phyloP scores from a whole-genome alignment of 1,284 basidiomycete species.

The Thelephora terrestris region DNA sequence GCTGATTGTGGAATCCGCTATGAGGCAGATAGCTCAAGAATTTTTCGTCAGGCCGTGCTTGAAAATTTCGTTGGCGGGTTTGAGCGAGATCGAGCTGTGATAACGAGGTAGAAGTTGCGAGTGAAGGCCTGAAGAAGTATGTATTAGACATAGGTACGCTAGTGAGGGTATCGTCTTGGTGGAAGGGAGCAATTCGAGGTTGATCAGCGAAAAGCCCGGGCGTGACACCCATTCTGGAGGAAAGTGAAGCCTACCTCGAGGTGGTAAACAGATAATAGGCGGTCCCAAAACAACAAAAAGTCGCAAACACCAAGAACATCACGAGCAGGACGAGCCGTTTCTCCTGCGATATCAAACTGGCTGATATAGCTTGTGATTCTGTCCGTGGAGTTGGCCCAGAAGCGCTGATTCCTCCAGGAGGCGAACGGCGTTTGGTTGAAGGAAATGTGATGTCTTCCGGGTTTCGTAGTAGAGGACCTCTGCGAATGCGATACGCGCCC shows the following conservation, averaged over 20 bases:
- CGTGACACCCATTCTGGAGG: background rate
- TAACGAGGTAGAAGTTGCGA: no score
- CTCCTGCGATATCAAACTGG: conserved; percentile 2
- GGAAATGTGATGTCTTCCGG: background rate
- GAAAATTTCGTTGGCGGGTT: background rate
- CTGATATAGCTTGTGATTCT: background rate
- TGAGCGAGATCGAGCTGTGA: background rate
- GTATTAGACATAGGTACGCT: background rate
- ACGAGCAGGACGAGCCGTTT: conserved; percentile 7
- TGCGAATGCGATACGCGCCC: background rate
- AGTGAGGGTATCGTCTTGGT: background rate
- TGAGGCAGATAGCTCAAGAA: conserved; percentile 66
- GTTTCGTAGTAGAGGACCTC: no score
- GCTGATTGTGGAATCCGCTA: conserved; percentile 76
- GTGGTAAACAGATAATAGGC: conserved; percentile 5
- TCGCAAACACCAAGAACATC: conserved; percentile 5
- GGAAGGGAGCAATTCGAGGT: background rate
- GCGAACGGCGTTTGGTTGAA: background rate
- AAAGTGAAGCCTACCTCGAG: background rate
- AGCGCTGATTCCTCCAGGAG: no score
- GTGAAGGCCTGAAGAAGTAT: background rate
- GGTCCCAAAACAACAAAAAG: conserved; percentile 1
- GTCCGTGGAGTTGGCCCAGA: no score
- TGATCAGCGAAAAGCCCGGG: no score
- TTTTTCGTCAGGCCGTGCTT: conserved; percentile 16